Conservation (phyloP, 108 stramenopile genomes). For the Conticribra weissflogii region DNA sequence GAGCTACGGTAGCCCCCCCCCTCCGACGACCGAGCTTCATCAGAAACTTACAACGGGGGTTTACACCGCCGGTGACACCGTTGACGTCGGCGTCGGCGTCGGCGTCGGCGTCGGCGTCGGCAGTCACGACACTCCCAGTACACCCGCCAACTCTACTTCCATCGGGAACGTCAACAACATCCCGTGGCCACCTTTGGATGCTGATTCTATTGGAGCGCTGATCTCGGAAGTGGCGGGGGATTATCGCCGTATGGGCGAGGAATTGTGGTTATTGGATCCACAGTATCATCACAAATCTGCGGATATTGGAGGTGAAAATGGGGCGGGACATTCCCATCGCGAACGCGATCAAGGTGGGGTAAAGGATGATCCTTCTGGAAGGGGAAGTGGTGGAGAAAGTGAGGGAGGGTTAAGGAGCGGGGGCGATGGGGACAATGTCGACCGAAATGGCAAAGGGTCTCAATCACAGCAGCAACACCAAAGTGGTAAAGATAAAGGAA, state of each 20-base stretch:
- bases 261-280: conserved; percentile 53
- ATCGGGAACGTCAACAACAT: conserved; percentile 6
- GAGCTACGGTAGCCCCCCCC: conserved; percentile 31
- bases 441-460: conserved; percentile 14
- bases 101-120: background rate
- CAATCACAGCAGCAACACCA: conserved; percentile 3
- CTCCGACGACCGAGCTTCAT: conserved; percentile 30
- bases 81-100: background rate
- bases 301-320: conserved; percentile 5
- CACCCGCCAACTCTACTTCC: background rate
- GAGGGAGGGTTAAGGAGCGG: background rate
- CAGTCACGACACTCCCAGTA: background rate
- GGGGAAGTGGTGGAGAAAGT: conserved; percentile 11
- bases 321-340: conserved; percentile 31
- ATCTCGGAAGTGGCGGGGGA: conserved; percentile 78
- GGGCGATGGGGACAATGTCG: conserved; percentile 7
- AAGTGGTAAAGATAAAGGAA: conserved; percentile 28
- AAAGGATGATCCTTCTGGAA: background rate
- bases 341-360: background rate
- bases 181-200: conserved; percentile 50
- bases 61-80: conserved; percentile 7
- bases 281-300: conserved; percentile 34
- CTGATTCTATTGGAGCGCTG: conserved; percentile 65
- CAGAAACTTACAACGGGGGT: conserved; percentile 12
- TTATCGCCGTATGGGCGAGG: conserved; percentile 64